phyloP scores from a whole-genome alignment of 2,329 filamentous ascomycete species.

The Dactylonectria estremocensis region DNA sequence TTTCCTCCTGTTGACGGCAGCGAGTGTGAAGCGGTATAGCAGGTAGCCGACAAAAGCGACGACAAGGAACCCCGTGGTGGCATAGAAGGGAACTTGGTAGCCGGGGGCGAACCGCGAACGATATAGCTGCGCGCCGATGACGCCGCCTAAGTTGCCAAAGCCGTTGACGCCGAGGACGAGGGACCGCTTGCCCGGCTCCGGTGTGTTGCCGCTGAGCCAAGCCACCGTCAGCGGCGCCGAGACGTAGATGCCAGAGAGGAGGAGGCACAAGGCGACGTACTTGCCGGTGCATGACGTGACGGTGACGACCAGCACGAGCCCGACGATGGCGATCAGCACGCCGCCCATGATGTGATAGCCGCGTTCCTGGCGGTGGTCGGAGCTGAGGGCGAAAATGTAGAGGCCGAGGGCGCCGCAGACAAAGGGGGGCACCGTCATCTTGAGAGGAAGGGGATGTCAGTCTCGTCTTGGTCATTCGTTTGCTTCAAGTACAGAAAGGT shows the following conservation, averaged over 20 bases:
- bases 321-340: slow-evolving; percentile 42
- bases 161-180: slow-evolving; percentile 49
- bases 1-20: slow-evolving; percentile 42
- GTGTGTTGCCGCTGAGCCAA: slow-evolving; percentile 49
- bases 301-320: slow-evolving; percentile 45
- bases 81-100: slow-evolving; percentile 47
- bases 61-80: slow-evolving; percentile 43
- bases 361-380: slow-evolving; percentile 45
- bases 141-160: slow-evolving; percentile 47
- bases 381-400: slow-evolving; percentile 46
- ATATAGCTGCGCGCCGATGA: slow-evolving; percentile 47
- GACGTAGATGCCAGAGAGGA: slow-evolving; percentile 47
- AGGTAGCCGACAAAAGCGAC: slow-evolving; percentile 44
- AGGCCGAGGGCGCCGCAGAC: slow-evolving; percentile 48
- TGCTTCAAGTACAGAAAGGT: not conserved
- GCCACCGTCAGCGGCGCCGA: slow-evolving; percentile 47
- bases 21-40: slow-evolving; percentile 41
- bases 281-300: slow-evolving; percentile 40
- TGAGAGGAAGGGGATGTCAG: not conserved
- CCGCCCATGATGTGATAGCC: slow-evolving; percentile 47
- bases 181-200: slow-evolving; percentile 48
- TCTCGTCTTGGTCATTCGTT: not conserved
- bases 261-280: slow-evolving; percentile 46
- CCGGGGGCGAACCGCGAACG: slow-evolving; percentile 41
- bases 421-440: slow-evolving; percentile 49